Evolutionary conservation across 805 yeast species (phyloP).

Genomic region (Cyberlindnera veronae): DNA sequence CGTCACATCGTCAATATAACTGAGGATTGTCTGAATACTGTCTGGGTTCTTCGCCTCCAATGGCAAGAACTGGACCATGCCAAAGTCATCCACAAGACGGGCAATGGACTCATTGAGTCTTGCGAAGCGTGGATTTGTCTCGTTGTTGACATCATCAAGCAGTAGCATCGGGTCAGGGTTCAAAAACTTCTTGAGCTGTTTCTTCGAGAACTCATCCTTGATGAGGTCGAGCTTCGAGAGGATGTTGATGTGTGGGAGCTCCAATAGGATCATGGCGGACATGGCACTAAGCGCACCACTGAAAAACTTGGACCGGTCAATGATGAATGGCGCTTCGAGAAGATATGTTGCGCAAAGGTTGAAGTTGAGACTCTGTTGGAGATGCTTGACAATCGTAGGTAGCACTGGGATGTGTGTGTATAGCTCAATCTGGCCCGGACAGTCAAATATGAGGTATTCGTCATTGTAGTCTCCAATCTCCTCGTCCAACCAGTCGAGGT

Average conservation of each 20-base stretch:
- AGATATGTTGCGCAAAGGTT: conserved; percentile 89
- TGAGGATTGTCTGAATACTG: conserved; percentile 74
- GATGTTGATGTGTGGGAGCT: conserved; percentile 90
- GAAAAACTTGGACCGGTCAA: conserved; percentile 88
- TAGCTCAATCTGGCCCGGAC: conserved; percentile 95
- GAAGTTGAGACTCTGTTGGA: conserved; percentile 75
- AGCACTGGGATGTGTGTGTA: conserved; percentile 93
- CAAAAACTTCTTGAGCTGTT: conserved; percentile 75
- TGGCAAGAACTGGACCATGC: conserved; percentile 97
- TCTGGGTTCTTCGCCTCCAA: conserved; percentile 75
- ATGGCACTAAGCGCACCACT: conserved; percentile 95
- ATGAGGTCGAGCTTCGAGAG: conserved; percentile 84
- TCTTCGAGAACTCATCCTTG: conserved; percentile 70
- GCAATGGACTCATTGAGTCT: conserved; percentile 80
- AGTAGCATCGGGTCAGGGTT: conserved; percentile 89
- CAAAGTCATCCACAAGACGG: conserved; percentile 90
- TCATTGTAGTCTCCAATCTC: conserved; percentile 95
- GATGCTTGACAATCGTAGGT: conserved; percentile 84
- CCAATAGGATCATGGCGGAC: conserved; percentile 96
- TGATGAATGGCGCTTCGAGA: conserved; percentile 89
- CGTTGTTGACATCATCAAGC: conserved; percentile 44
- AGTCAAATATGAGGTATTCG: conserved; percentile 90
- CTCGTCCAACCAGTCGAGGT: conserved; percentile 95
- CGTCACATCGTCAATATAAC: conserved; percentile 93
- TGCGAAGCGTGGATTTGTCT: conserved; percentile 59